phyloP scores from a whole-genome alignment of 768 basidiomycete species.

The Xanthoconium purpureum region DNA sequence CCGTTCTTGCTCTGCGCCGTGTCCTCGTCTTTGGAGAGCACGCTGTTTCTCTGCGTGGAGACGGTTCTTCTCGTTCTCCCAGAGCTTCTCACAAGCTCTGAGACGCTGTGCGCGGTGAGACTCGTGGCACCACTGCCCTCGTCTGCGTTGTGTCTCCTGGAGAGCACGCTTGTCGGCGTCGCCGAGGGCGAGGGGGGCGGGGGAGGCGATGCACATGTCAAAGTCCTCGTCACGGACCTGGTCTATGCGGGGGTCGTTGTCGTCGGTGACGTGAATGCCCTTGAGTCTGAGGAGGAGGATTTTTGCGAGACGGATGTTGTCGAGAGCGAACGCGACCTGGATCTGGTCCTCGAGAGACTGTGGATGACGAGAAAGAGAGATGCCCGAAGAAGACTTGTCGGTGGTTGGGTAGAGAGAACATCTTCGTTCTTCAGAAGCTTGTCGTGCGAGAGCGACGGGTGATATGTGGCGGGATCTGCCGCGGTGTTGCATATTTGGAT shows the following conservation, averaged over 20 bases:
- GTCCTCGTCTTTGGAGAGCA: constrained; percentile 35
- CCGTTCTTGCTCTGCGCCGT: constrained; percentile 29
- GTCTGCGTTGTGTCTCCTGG: constrained; percentile 34
- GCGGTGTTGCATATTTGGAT: constrained; percentile 29
- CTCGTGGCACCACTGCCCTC: constrained; percentile 33
- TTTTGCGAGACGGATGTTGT: constrained; percentile 66
- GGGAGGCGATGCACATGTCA: constrained; percentile 36
- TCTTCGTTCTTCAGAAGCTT: constrained; percentile 42
- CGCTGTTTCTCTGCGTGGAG: constrained; percentile 39
- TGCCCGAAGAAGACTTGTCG: constrained; percentile 30
- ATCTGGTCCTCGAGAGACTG: constrained; percentile 59
- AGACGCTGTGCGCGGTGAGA: constrained; percentile 40
- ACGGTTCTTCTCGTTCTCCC: constrained; percentile 46
- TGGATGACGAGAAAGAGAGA: constrained; percentile 20
- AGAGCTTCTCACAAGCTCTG: constrained; percentile 44
- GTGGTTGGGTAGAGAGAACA: constrained; percentile 22
- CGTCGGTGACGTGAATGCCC: constrained; percentile 57
- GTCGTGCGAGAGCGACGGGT: constrained; percentile 40
- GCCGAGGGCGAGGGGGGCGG: constrained; percentile 33
- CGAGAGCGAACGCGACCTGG: constrained; percentile 63
- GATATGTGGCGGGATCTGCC: constrained; percentile 45
- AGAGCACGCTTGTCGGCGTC: constrained; percentile 41
- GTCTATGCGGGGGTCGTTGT: constrained; percentile 62
- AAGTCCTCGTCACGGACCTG: constrained; percentile 53
- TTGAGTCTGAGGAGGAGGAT: constrained; percentile 58